phyloP scores from a whole-genome alignment of 176 grass and related monocot species.

The Zea luxurians region DNA sequence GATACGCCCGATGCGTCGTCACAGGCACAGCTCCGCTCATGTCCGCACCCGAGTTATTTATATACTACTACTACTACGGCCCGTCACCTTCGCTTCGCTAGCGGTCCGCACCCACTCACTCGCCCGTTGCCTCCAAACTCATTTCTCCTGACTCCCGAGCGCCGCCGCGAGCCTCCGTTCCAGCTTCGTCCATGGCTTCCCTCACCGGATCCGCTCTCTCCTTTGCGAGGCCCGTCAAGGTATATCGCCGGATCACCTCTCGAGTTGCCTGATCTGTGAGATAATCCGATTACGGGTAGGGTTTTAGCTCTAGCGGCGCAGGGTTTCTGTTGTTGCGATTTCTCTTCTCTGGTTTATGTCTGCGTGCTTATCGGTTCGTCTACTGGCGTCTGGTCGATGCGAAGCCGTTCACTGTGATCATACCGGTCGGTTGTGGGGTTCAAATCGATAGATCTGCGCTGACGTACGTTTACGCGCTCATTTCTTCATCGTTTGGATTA shows the following conservation, averaged over 20 bases:
- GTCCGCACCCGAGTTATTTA: neutral
- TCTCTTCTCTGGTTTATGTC: neutral
- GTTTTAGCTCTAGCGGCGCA: slow-evolving; percentile 1
- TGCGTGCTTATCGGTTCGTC: neutral
- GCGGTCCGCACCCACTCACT: neutral
- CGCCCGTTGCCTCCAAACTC: neutral
- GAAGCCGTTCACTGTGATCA: neutral
- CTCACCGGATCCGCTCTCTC: slow-evolving; percentile 45
- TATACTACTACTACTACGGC: neutral
- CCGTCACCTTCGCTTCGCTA: neutral
- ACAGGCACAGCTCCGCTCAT: neutral
- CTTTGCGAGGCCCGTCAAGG: slow-evolving; percentile 49
- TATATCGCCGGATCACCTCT: neutral
- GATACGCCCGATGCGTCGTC: slow-evolving; percentile 46
- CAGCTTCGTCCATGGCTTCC: slow-evolving; percentile 36
- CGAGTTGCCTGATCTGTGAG: neutral
- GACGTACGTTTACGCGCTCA: neutral
- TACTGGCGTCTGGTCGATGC: neutral
- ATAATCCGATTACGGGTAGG: neutral
- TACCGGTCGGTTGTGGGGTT: neutral
- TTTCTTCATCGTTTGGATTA: neutral
- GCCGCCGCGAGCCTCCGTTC: neutral
- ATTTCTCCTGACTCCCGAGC: neutral
- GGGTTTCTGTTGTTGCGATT: neutral
- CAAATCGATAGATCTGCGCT: slow-evolving; percentile 26